Evolutionary conservation across 2,329 filamentous ascomycete genomes (phyloP).

Genomic region (Alternaria panax): DNA sequence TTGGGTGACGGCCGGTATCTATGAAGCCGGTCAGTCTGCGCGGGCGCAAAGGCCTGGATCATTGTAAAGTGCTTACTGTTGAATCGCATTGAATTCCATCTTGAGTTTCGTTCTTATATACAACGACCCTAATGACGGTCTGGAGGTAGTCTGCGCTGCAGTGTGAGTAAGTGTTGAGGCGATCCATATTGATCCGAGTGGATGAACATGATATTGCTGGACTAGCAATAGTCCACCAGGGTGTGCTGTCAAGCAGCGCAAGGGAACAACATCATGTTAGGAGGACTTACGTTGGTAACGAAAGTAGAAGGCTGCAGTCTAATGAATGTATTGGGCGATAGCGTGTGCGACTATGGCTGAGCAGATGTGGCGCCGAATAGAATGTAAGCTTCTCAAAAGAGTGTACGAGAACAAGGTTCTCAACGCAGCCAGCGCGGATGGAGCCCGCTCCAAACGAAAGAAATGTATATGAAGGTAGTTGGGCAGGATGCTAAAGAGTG

Average conservation of each 20-base stretch:
- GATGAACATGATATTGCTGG: constrained; percentile 30
- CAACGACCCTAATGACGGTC: constrained; percentile 29
- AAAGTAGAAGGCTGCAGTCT: constrained; percentile 35
- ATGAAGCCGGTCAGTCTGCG: constrained; percentile 36
- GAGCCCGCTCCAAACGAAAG: constrained; percentile 49
- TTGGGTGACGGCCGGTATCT: constrained; percentile 49
- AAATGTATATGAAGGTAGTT: constrained; percentile 42
- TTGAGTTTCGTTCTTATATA: constrained; percentile 40
- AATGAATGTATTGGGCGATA: constrained; percentile 50
- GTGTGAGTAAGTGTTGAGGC: constrained; percentile 33
- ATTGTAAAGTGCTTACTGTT: constrained; percentile 44
- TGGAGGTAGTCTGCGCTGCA: constrained; percentile 30
- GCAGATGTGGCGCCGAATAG: constrained; percentile 31
- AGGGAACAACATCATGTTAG: constrained; percentile 32
- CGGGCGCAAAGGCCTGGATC: constrained; percentile 3
- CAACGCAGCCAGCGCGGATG: constrained; percentile 51
- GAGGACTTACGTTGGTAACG: constrained; percentile 39
- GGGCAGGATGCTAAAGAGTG: constrained; percentile 48
- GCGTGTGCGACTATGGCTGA: constrained; percentile 44
- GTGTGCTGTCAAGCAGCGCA: constrained; percentile 30
- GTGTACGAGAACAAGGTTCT: constrained; percentile 49
- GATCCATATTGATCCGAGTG: constrained; percentile 23
- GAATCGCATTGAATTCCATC: constrained; percentile 54
- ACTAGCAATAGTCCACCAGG: constrained; percentile 29
- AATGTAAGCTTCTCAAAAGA: constrained; percentile 44